Conservation (phyloP, 2,329 filamentous ascomycete species). For the Penicillium freii region DNA sequence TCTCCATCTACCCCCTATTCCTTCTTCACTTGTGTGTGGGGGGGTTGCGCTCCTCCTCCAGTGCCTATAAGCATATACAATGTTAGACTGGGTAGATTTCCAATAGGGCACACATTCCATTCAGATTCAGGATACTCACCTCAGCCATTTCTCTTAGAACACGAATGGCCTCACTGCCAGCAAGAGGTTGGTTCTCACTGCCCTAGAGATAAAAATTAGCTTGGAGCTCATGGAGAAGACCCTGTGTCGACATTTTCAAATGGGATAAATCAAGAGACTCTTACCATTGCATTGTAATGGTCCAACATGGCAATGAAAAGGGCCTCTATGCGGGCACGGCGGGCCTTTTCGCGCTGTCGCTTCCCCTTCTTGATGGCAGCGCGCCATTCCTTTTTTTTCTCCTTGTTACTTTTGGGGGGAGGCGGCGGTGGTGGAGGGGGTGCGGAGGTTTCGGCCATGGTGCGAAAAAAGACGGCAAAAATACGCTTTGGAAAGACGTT, state of each 20-base stretch:
- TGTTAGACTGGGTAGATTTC: background rate
- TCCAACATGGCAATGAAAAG: too few relatives aligned
- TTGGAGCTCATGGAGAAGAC: background rate
- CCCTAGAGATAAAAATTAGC: background rate
- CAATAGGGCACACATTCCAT: background rate
- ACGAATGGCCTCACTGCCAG: background rate
- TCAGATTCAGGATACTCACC: background rate
- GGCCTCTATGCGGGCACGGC: background rate
- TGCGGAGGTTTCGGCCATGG: background rate
- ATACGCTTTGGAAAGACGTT: too few relatives aligned
- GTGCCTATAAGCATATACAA: background rate
- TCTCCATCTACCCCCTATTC: background rate
- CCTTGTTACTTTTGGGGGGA: background rate
- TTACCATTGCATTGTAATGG: background rate
- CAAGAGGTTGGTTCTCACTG: too few relatives aligned
- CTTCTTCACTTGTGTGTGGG: background rate
- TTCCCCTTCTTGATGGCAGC: background rate
- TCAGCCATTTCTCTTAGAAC: background rate
- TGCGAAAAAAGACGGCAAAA: background rate
- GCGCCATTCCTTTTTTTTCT: background rate
- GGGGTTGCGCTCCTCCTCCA: background rate
- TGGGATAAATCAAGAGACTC: background rate
- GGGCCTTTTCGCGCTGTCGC: background rate
- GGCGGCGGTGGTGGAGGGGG: background rate
- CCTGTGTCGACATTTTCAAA: too few relatives aligned